Percentiles rank a stretch among this genome's conserved stretches.
phyloP scores from a whole-genome alignment of 805 yeast genomes.

The Zygoascus biomembranicola region DNA sequence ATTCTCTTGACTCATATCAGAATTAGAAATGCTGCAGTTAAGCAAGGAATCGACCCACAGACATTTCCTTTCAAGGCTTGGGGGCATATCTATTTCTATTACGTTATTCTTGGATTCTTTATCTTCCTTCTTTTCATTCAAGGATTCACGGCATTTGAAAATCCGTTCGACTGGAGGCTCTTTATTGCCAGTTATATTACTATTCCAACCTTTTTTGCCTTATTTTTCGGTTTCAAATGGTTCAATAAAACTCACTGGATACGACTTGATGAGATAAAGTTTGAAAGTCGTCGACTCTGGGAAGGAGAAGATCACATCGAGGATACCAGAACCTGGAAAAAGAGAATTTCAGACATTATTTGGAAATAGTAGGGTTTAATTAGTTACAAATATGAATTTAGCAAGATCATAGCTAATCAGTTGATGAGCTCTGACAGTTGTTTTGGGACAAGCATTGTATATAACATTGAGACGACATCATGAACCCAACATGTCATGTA shows the following conservation, averaged over 20 bases:
- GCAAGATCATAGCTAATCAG: too few relatives aligned
- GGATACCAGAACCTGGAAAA: background rate
- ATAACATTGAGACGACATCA: too few relatives aligned
- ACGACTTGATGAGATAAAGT: conserved; percentile 4
- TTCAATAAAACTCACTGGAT: conserved; percentile 6
- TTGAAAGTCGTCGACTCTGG: conserved; percentile 9
- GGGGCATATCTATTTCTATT: conserved; percentile 2
- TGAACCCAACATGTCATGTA: too few relatives aligned
- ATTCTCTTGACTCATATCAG: conserved; percentile 2
- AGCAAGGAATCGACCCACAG: conserved; percentile 1
- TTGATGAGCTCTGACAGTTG: too few relatives aligned
- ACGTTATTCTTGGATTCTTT: conserved; percentile 2
- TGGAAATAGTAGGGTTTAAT: background rate
- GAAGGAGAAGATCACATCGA: background rate
- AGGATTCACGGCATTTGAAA: conserved; percentile 3
- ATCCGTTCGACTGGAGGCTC: conserved; percentile 7
- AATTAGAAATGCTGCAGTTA: conserved; percentile 1
- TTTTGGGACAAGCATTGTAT: too few relatives aligned
- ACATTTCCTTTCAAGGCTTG: conserved; percentile 5
- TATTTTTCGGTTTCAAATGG: conserved; percentile 9
- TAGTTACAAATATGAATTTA: background rate
- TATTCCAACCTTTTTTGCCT: conserved; percentile 5
- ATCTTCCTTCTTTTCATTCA: conserved; percentile 3
- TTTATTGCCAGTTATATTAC: conserved; percentile 7
- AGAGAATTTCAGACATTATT: background rate